phyloP scores from a whole-genome alignment of 257 asterid genomes.

The Solanum sejunctum region DNA sequence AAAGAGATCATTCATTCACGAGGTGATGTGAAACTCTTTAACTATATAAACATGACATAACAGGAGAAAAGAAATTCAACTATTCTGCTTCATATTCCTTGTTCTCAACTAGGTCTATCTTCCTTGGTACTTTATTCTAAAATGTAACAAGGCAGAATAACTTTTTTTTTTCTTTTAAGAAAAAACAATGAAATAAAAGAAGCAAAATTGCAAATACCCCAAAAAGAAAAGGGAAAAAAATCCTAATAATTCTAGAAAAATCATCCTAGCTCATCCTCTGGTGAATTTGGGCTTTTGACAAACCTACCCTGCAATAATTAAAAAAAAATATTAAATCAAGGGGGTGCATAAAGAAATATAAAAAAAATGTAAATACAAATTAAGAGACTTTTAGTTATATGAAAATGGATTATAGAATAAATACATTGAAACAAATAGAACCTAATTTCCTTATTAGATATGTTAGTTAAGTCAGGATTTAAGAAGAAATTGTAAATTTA shows the following conservation, averaged over 20 bases:
- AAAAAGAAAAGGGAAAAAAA: neutral
- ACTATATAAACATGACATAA: neutral
- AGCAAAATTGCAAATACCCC: neutral
- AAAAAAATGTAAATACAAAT: neutral
- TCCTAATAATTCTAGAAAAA: neutral
- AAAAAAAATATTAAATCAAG: neutral
- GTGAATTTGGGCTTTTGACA: neutral
- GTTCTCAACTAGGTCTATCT: constrained; percentile 8
- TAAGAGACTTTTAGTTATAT: neutral
- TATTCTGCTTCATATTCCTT: neutral
- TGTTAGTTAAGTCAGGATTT: neutral
- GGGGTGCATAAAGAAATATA: neutral
- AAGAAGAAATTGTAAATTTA: neutral
- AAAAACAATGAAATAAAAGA: neutral
- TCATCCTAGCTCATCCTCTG: neutral
- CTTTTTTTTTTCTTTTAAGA: neutral
- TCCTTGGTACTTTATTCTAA: constrained; percentile 4
- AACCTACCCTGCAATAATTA: neutral
- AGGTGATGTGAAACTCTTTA: neutral
- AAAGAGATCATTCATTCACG: too few species aligned
- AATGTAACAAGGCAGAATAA: neutral
- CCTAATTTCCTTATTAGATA: neutral
- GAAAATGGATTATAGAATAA: neutral
- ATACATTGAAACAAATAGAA: neutral
- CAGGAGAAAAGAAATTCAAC: neutral